phyloP scores from a whole-genome alignment of 805 yeast genomes.

The Candida orba region DNA sequence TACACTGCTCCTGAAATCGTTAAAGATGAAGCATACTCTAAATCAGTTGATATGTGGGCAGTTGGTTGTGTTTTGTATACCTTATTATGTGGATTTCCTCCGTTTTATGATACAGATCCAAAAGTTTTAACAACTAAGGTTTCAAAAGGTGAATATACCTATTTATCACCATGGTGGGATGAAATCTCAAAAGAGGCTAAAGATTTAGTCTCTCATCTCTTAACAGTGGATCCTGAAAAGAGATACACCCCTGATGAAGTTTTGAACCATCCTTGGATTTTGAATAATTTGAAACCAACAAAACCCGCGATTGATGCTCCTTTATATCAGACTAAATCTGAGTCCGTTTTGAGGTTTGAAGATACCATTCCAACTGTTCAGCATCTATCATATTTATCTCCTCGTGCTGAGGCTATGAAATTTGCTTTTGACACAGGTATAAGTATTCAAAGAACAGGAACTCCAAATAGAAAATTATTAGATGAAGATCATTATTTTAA shows the following conservation, averaged over 20 bases:
- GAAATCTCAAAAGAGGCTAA: constrained; percentile 82
- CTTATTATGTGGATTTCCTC: constrained; percentile 93
- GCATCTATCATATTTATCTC: constrained; percentile 34
- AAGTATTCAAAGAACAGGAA: constrained; percentile 61
- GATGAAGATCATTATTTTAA: constrained; percentile 23
- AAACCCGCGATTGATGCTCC: constrained; percentile 45
- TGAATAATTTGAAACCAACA: constrained; percentile 33
- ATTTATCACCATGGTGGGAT: constrained; percentile 84
- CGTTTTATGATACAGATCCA: constrained; percentile 75
- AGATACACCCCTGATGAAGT: constrained; percentile 79
- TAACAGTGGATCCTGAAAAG: constrained; percentile 71
- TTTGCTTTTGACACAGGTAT: constrained; percentile 84
- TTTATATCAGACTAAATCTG: constrained; percentile 18
- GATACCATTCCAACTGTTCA: constrained; percentile 20
- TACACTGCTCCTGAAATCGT: constrained; percentile 98
- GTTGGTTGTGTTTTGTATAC: constrained; percentile 94
- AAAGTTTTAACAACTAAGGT: constrained; percentile 71
- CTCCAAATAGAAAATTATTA: constrained; percentile 20
- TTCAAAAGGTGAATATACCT: constrained; percentile 62
- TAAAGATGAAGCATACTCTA: constrained; percentile 84
- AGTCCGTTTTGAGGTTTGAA: constrained; percentile 20
- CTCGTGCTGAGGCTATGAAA: constrained; percentile 74
- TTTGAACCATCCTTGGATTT: constrained; percentile 72
- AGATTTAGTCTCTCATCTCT: constrained; percentile 73
- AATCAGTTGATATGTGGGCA: constrained; percentile 98